These are phyloP conservation scores for Aspergillus clavatus DNA, from an alignment of 2,329 filamentous ascomycete genomes.

Conservation along the genomic window DNA sequence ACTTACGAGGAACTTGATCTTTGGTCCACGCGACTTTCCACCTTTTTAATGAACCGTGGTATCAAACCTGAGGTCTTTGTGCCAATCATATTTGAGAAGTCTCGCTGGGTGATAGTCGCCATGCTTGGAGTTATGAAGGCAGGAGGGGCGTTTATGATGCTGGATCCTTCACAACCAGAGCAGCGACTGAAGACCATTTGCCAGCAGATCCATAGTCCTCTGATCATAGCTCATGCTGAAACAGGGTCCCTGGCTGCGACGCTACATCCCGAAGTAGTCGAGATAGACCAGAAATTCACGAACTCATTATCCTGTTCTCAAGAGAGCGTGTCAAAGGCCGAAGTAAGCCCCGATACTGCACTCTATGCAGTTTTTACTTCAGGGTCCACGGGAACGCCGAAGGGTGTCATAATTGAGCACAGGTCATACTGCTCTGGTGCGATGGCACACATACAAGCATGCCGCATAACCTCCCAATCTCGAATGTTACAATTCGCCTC, in stretches of 20 bases:
- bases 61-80: conserved; percentile 10
- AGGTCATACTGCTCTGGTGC: conserved; percentile 49
- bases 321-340: too few species aligned
- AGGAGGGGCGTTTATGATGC: conserved; percentile 9
- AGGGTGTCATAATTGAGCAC: conserved; percentile 56
- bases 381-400: conserved; percentile 48
- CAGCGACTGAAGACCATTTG: conserved; percentile 10
- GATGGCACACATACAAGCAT: conserved; percentile 42
- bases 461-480: conserved; percentile 42
- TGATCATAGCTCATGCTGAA: too few species aligned
- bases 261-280: too few species aligned
- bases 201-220: conserved; percentile 3
- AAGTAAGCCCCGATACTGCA: conserved; percentile 2
- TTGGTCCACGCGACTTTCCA: conserved; percentile 22
- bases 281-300: too few species aligned
- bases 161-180: conserved; percentile 12
- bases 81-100: conserved; percentile 9
- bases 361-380: conserved; percentile 53
- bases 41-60: conserved; percentile 21
- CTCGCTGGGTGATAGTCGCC: conserved; percentile 6
- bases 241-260: too few species aligned
- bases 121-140: conserved; percentile 10
- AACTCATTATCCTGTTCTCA: too few species aligned
- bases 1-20: conserved; percentile 7
- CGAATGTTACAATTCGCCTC: conserved; percentile 40